These are phyloP conservation scores for Ogataea thermomethanolica DNA, from an alignment of 805 yeast species.

Conservation along the genomic window DNA sequence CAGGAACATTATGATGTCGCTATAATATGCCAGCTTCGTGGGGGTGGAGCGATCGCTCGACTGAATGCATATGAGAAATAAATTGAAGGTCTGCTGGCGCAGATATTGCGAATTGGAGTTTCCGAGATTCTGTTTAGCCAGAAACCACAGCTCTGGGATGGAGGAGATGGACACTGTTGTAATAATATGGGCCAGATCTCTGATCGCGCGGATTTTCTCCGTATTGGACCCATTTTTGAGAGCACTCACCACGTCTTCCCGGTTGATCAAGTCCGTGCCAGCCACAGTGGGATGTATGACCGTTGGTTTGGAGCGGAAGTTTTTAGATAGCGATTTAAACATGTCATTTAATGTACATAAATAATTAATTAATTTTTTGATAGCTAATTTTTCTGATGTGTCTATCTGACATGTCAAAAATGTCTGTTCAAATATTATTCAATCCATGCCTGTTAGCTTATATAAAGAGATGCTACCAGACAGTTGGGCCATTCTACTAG, in stretches of 20 bases:
- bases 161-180: conserved; percentile 52
- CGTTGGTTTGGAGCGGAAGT: conserved; percentile 17
- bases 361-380: background rate
- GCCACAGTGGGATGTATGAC: conserved; percentile 29
- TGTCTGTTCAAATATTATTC: conserved; percentile 3
- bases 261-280: conserved; percentile 25
- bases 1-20: conserved; percentile 50
- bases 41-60: conserved; percentile 49
- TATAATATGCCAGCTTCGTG: conserved; percentile 52
- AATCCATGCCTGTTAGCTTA: background rate
- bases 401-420: conserved; percentile 9
- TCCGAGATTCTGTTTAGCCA: conserved; percentile 52
- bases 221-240: conserved; percentile 22
- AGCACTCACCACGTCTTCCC: conserved; percentile 17
- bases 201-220: conserved; percentile 48
- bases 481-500: too few relatives aligned
- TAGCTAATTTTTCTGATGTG: conserved; percentile 1
- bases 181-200: conserved; percentile 46
- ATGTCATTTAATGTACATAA: conserved; percentile 9
- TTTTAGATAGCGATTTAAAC: conserved; percentile 26
- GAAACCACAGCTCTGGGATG: conserved; percentile 74
- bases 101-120: conserved; percentile 31
- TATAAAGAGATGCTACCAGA: background rate
- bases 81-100: conserved; percentile 47
- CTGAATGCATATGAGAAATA: conserved; percentile 54